These are phyloP conservation scores for Aspergillus hortae DNA, from an alignment of 2,329 filamentous ascomycete species.

Conservation along the genomic window DNA sequence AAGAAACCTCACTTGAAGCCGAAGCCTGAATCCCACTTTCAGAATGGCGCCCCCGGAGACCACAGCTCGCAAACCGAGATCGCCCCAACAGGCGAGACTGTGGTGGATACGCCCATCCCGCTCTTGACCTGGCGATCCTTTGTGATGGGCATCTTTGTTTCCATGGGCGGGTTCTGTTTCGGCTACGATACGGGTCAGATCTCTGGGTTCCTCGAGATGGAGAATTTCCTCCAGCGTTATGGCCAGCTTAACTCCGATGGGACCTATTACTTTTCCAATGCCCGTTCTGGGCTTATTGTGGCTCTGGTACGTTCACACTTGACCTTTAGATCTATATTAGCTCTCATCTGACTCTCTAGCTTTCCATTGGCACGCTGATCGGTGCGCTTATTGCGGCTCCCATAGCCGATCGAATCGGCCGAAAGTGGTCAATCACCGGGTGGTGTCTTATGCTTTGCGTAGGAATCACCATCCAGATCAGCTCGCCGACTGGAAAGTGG, in stretches of 20 bases:
- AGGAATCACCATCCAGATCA: constrained; percentile 43
- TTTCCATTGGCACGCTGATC: constrained; percentile 43
- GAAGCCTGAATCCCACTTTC: background rate
- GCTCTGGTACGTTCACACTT: constrained; percentile 29
- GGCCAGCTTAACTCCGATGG: constrained; percentile 29
- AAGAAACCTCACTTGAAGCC: background rate
- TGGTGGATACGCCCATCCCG: constrained; percentile 16
- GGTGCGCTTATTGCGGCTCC: constrained; percentile 41
- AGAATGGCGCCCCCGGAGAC: background rate
- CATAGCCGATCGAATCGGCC: constrained; percentile 40
- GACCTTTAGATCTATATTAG: background rate
- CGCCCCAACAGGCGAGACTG: background rate
- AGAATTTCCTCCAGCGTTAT: constrained; percentile 37
- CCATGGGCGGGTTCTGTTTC: constrained; percentile 45
- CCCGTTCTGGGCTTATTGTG: constrained; percentile 42
- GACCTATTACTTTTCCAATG: constrained; percentile 37
- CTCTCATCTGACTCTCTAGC: constrained; percentile 17
- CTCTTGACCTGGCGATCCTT: constrained; percentile 31
- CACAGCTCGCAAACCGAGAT: background rate
- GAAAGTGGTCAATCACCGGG: constrained; percentile 39
- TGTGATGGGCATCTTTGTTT: constrained; percentile 39
- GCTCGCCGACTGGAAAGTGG: constrained; percentile 34
- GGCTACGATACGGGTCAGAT: constrained; percentile 45
- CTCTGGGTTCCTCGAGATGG: constrained; percentile 42
- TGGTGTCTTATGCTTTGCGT: constrained; percentile 39